Conservation (phyloP, 2,329 filamentous ascomycete species). For the Phialemonium atrogriseum region DNA sequence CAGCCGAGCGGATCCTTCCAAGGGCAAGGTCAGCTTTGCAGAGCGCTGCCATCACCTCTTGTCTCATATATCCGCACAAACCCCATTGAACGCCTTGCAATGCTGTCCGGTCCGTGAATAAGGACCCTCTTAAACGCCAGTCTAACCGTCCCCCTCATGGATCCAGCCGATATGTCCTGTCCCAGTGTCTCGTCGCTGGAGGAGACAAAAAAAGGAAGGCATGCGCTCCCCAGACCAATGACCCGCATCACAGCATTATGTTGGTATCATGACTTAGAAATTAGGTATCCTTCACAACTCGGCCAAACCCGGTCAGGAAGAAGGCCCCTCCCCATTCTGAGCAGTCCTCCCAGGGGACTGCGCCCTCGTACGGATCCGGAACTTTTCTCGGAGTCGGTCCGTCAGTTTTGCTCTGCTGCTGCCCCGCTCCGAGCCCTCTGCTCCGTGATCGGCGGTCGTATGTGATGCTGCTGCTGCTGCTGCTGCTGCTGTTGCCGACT, state of each 20-base stretch:
- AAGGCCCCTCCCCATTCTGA: too few species aligned
- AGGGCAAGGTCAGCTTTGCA: too few species aligned
- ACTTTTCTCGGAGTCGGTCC: slow-evolving; percentile 42
- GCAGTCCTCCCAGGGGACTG: slow-evolving; percentile 19
- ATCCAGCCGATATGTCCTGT: too few species aligned
- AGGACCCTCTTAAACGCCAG: neutral
- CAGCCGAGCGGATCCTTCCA: too few species aligned
- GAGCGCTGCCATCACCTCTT: too few species aligned
- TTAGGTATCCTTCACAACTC: neutral
- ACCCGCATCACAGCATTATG: too few species aligned
- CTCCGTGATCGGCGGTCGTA: slow-evolving; percentile 6
- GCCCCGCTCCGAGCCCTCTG: slow-evolving; percentile 24
- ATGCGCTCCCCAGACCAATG: too few species aligned
- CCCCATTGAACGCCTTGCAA: slow-evolving; percentile 12
- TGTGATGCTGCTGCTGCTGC: slow-evolving; percentile 10
- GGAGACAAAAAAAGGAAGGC: too few species aligned
- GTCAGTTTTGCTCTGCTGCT: slow-evolving; percentile 35
- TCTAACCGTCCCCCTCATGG: too few species aligned
- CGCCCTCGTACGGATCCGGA: slow-evolving; percentile 41
- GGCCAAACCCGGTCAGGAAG: too few species aligned
- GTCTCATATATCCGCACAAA: too few species aligned
- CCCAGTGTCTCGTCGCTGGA: too few species aligned
- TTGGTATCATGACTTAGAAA: neutral
- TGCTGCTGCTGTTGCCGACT: slow-evolving; percentile 30
- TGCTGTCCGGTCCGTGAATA: slow-evolving; percentile 5